phyloP scores from a whole-genome alignment of 345 rosid genomes.

The Eucalyptus sp. region DNA sequence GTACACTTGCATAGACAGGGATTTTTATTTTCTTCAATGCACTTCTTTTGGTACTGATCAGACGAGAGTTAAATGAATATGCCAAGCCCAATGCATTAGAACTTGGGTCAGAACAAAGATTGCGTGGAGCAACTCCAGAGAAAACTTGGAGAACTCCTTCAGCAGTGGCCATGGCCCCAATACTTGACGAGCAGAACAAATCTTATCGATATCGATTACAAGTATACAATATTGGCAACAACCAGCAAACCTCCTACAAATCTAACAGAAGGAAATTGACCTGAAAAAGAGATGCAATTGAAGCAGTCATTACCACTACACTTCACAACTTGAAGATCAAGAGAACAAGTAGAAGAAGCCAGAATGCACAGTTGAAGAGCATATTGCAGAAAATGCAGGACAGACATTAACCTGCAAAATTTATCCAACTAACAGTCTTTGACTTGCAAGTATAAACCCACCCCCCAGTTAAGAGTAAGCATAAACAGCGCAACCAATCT shows the following conservation, averaged over 20 bases:
- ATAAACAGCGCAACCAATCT: background rate
- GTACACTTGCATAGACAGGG: slow-evolving; percentile 8
- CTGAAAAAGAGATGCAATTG: background rate
- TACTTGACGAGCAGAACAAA: background rate
- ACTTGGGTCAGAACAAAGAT: slow-evolving; percentile 12
- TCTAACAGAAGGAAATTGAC: background rate
- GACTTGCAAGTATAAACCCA: background rate
- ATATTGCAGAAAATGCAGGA: background rate
- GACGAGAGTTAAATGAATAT: slow-evolving; percentile 3
- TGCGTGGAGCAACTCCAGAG: slow-evolving; percentile 20
- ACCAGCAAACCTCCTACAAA: background rate
- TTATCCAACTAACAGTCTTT: background rate
- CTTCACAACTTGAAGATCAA: background rate
- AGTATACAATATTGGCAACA: background rate
- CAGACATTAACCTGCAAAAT: background rate
- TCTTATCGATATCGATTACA: background rate
- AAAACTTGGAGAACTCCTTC: slow-evolving; percentile 41
- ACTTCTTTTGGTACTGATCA: slow-evolving; percentile 14
- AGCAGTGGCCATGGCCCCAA: slow-evolving; percentile 25
- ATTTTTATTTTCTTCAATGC: background rate
- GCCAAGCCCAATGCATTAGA: slow-evolving; percentile 2
- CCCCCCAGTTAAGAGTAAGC: background rate
- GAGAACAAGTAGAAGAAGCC: background rate
- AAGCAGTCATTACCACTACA: background rate
- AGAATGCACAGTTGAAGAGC: background rate